Base-by-base conservation (phyloP, 1,284 basidiomycete species). In the Pseudozyma thailandica region DNA sequence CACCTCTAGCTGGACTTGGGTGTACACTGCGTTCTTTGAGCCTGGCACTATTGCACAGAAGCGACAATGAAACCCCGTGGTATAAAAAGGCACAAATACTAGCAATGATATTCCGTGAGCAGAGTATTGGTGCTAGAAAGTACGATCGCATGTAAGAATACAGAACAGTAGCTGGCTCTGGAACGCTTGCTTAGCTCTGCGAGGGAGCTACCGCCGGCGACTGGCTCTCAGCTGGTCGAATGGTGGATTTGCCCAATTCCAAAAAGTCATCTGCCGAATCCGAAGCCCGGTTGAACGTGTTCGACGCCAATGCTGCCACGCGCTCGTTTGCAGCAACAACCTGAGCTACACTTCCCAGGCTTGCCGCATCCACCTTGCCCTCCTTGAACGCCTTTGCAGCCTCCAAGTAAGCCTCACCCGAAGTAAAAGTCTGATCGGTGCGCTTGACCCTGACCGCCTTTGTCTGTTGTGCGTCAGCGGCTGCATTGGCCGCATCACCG, bases 301-400 rank as follows among this genome's bases (percentile, higher is more conserved):
- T 39, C 13, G 35, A 31, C 3, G 42, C 48, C 13, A 25, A n/a
- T 18, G 37, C 25, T 12, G 50, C n/a, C 4, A 53, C 15, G 25
- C n/a, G 13, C 31, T 38, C 33, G 18, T 27, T 37, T 3, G 28
- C 7, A 5, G 25, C 16, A 8, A 41, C 18, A 9, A 42, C 23
- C 20, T 51, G 41, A 4, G 55, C 46, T 10, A 52, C 50, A 48
- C 38, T 58, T 18, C 21, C 49, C 31, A 72, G 25, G 18, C 44
- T 38, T 13, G 61, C 58, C 13, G 46, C 20, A 26, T 43, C 51
- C 37, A 72, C 12, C 21, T 58, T 58, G 31, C 69, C 69, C 16
- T 64, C 54, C 30, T 45, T 51, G 47, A 72, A 69, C 4, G 70
- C 70, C 30, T 68, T 62, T 8, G 71, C 73, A 38, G 70, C 73